Evolutionary conservation across 2,329 filamentous ascomycete species (phyloP).

Genomic region (Arthrobotrys sphaeroides): DNA sequence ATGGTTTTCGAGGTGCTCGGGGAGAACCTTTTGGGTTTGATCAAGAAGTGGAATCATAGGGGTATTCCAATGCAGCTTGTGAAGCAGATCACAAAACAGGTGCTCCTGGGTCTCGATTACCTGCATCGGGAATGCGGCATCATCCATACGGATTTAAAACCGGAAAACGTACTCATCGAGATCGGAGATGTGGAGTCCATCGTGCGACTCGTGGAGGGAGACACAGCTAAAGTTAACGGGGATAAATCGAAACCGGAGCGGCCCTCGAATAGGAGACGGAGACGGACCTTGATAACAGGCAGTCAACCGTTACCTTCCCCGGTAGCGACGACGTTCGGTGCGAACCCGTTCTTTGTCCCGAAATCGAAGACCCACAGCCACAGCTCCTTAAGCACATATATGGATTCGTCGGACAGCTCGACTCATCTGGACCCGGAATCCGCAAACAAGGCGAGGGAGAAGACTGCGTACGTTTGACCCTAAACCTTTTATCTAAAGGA

Average conservation of each 20-base stretch:
- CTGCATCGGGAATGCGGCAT: slow-evolving; percentile 97
- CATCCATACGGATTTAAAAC: slow-evolving; percentile 97
- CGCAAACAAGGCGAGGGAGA: slow-evolving; percentile 81
- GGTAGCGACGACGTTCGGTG: slow-evolving; percentile 86
- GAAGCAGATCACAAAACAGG: slow-evolving; percentile 99
- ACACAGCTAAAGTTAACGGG: slow-evolving; percentile 71
- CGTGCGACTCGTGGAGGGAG: slow-evolving; percentile 64
- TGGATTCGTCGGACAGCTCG: slow-evolving; percentile 56
- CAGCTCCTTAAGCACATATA: slow-evolving; percentile 56
- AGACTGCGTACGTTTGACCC: slow-evolving; percentile 78
- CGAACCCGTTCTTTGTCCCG: slow-evolving; percentile 48
- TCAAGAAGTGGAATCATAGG: slow-evolving; percentile 89
- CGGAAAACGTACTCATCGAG: slow-evolving; percentile 97
- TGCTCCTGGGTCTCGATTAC: slow-evolving; percentile 92
- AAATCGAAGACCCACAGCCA: slow-evolving; percentile 56
- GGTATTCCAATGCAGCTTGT: slow-evolving; percentile 93
- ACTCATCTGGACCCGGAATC: slow-evolving; percentile 66
- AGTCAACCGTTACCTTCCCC: slow-evolving; percentile 96
- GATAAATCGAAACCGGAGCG: slow-evolving; percentile 68
- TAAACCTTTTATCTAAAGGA: background rate
- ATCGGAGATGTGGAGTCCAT: slow-evolving; percentile 99
- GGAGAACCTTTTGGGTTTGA: slow-evolving; percentile 78
- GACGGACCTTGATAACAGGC: slow-evolving; percentile 93
- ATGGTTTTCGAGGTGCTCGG: slow-evolving; percentile 99
- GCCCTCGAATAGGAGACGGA: slow-evolving; percentile 87